A percentile compares a stretch with the other conserved stretches of the same genome.
Conservation (phyloP, 495 filamentous ascomycete species). For the Penicillium longicatenatum region DNA sequence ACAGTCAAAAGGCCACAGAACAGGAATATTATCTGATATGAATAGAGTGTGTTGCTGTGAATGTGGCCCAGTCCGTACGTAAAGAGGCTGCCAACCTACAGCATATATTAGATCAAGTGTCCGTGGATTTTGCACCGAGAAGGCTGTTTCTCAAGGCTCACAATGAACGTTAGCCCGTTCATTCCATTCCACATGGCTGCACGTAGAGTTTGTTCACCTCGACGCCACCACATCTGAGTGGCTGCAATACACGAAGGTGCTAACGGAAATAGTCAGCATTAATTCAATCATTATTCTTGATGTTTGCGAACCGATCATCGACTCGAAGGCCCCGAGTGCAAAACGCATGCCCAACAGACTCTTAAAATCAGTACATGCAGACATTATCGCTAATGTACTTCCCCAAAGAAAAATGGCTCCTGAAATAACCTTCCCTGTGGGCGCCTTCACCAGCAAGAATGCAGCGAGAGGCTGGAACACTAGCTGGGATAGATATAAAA, state of each 20-base stretch:
- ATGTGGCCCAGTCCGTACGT: conserved; percentile 61
- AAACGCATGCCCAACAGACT: conserved; percentile 39
- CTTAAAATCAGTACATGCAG: conserved; percentile 1
- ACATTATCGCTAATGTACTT: conserved; percentile 2
- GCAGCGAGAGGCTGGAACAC: conserved; percentile 30
- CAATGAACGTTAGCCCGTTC: conserved; percentile 48
- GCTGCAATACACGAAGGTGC: conserved; percentile 56
- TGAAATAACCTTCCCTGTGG: conserved; percentile 48
- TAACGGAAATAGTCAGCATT: background rate
- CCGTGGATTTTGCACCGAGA: no score
- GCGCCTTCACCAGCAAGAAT: conserved; percentile 28
- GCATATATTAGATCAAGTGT: background rate
- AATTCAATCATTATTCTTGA: background rate
- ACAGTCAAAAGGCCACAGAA: conserved; percentile 23
- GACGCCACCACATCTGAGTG: conserved; percentile 60
- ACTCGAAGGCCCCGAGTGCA: conserved; percentile 60
- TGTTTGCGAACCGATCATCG: conserved; percentile 19
- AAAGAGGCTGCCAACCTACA: conserved; percentile 38
- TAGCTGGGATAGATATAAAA: conserved; percentile 49
- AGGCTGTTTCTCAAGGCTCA: background rate
- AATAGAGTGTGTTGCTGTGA: conserved; percentile 39
- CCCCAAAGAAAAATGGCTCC: conserved; percentile 32
- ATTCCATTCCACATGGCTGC: conserved; percentile 57
- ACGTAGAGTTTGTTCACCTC: conserved; percentile 55
- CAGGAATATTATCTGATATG: conserved; percentile 17